Conservation (phyloP, 176 grass and related monocot species). For the Otatea glauca region DNA sequence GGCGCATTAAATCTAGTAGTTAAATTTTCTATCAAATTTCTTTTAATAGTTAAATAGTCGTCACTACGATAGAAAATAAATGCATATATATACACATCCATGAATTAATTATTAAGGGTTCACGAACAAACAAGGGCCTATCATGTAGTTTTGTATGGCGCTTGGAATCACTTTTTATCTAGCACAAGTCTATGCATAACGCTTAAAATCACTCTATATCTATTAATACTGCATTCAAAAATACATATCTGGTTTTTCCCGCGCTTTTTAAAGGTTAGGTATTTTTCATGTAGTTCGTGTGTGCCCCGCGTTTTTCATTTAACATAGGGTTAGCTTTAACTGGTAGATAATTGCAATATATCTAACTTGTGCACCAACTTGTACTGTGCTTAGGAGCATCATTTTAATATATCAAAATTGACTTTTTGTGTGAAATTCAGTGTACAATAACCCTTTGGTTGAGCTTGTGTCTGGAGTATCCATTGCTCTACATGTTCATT, state of each 20-base stretch:
- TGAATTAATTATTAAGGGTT: neutral
- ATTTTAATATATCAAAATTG: slow-evolving; percentile 3
- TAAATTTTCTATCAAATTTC: neutral
- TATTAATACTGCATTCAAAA: neutral
- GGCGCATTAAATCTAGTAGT: neutral
- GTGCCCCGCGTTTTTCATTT: neutral
- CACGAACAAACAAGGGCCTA: neutral
- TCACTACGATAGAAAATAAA: neutral
- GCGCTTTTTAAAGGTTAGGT: neutral
- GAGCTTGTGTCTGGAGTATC: slow-evolving; percentile 2
- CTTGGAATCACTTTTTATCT: neutral
- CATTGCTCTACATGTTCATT: neutral
- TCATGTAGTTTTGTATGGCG: neutral
- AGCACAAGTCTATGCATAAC: neutral
- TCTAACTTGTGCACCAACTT: neutral
- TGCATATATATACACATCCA: neutral
- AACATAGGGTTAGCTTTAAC: neutral
- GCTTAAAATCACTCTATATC: neutral
- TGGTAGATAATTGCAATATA: neutral
- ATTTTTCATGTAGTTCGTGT: neutral
- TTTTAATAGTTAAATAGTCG: neutral
- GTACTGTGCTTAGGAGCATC: neutral
- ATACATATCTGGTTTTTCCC: neutral
- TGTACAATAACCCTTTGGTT: neutral
- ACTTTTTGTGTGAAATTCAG: slow-evolving; percentile 12